These are phyloP conservation scores for Alternaria hordeiaustralica DNA, from an alignment of 2,329 filamentous ascomycete species.

Conservation along the genomic window DNA sequence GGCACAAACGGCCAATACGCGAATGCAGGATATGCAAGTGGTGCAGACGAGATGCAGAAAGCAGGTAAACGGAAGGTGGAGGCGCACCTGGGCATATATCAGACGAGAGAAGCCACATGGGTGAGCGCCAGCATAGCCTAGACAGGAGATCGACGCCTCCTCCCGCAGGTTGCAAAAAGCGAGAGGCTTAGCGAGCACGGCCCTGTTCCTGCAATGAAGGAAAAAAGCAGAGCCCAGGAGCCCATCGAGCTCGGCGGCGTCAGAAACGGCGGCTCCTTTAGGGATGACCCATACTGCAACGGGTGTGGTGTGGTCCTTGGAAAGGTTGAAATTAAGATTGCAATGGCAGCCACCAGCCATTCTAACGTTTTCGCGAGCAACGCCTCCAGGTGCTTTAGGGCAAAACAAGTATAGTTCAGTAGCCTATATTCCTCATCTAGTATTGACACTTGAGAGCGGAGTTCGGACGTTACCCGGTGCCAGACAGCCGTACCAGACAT, in stretches of 20 bases:
- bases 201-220: slow-evolving; percentile 18
- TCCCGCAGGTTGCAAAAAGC: slow-evolving; percentile 25
- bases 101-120: slow-evolving; percentile 23
- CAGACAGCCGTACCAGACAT: slow-evolving; percentile 2
- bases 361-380: slow-evolving; percentile 9
- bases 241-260: slow-evolving; percentile 29
- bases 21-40: slow-evolving; percentile 25
- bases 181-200: slow-evolving; percentile 29
- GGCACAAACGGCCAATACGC: slow-evolving; percentile 11
- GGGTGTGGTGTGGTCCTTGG: slow-evolving; percentile 24
- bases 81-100: slow-evolving; percentile 21
- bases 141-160: slow-evolving; percentile 31
- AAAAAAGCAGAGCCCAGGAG: slow-evolving; percentile 16
- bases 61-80: neutral
- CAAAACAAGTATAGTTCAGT: slow-evolving; percentile 12
- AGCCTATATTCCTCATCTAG: slow-evolving; percentile 19
- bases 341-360: slow-evolving; percentile 31
- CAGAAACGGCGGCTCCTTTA: slow-evolving; percentile 31
- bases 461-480: slow-evolving; percentile 11
- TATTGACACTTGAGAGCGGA: slow-evolving; percentile 25
- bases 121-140: slow-evolving; percentile 17
- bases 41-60: slow-evolving; percentile 34
- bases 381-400: slow-evolving; percentile 15
- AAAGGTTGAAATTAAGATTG: slow-evolving; percentile 35
- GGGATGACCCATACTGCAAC: slow-evolving; percentile 26